Evolutionary conservation across 106 monocot genomes (phyloP), one percentile per base, ranked within the genome.

Genomic region (Amphibolis antarctica): DNA sequence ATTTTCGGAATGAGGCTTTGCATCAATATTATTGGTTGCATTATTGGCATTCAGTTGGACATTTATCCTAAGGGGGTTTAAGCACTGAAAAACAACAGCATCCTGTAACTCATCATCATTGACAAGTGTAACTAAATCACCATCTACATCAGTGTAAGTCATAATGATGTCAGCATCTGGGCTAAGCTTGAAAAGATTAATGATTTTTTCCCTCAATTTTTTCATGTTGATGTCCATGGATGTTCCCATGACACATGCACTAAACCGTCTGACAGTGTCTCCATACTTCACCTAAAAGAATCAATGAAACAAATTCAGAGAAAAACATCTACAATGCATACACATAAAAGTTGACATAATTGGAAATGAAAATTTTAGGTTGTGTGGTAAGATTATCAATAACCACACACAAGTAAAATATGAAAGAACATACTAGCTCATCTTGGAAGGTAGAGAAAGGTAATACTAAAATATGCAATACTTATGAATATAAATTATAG

Each of bases 91-190:
- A 63, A 96, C 36, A 58, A 73, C 78, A 73, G 94, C 94, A 81
- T 94, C 93, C 77, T 5, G 72, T 48, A 96, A 64, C 36, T 96
- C 94, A 43, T 89, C 78, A 63, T 96, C 84, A 64, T 78, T 64
- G 58, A 78, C 81, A 55, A 96, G 80, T 62, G 81, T 74, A 31
- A 96, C 84, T 31, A 49, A 62, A 63, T 96, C 94, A 42, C 86
- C 86, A 76, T 96, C 94, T 76, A 76, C 77, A 76, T 96, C 94
- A 68, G 68, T 78, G 71, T 96, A 96, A 18, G 86, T 82, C 31
- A 96, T 82, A 57, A 74, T 42, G 42, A 86, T 36, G 19, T 79
- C 74, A 66, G 77, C 70, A 65, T 81, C 70, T 25, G 78, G 62
- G 7, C 30, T 72, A 26, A 96, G 61, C 28, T 80, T 83, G 62